These are phyloP conservation scores for Russula compacta DNA, from an alignment of 768 basidiomycete species.

Conservation along the genomic window DNA sequence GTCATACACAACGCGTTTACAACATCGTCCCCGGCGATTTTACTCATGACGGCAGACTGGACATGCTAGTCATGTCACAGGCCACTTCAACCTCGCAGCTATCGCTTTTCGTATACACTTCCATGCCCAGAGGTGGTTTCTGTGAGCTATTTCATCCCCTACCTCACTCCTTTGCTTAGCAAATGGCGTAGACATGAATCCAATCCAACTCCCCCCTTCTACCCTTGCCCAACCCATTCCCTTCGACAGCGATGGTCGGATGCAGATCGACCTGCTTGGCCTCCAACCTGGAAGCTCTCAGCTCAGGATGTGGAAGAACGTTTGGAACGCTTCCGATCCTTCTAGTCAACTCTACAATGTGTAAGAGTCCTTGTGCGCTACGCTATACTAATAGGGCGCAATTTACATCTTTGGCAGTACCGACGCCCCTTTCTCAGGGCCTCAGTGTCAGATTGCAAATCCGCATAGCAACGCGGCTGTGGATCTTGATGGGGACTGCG, in stretches of 20 bases:
- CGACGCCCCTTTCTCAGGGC: conserved; percentile 50
- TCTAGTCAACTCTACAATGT: conserved; percentile 51
- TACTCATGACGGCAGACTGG: conserved; percentile 84
- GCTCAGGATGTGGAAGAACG: conserved; percentile 73
- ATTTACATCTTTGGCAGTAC: conserved; percentile 16
- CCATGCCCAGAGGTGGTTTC: conserved; percentile 53
- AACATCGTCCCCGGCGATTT: conserved; percentile 94
- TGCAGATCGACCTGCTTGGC: conserved; percentile 84
- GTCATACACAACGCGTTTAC: conserved; percentile 47
- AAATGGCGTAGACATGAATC: conserved; percentile 22
- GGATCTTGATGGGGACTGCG: conserved; percentile 91
- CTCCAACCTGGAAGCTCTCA: conserved; percentile 31
- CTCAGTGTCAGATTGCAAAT: conserved; percentile 67
- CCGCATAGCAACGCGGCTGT: conserved; percentile 94
- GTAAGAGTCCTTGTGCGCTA: conserved; percentile 36
- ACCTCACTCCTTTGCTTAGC: not conserved
- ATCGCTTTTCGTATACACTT: conserved; percentile 64
- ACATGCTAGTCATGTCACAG: conserved; percentile 80
- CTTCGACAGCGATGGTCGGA: conserved; percentile 79
- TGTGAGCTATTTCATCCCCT: conserved; percentile 34
- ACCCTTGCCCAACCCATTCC: conserved; percentile 72
- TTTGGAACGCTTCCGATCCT: conserved; percentile 54
- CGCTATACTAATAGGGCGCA: not conserved
- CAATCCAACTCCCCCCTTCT: conserved; percentile 53
- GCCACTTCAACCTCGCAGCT: conserved; percentile 40